Evolutionary conservation across 345 rosid genomes (phyloP).

Genomic region (Pelargonium nanum): DNA sequence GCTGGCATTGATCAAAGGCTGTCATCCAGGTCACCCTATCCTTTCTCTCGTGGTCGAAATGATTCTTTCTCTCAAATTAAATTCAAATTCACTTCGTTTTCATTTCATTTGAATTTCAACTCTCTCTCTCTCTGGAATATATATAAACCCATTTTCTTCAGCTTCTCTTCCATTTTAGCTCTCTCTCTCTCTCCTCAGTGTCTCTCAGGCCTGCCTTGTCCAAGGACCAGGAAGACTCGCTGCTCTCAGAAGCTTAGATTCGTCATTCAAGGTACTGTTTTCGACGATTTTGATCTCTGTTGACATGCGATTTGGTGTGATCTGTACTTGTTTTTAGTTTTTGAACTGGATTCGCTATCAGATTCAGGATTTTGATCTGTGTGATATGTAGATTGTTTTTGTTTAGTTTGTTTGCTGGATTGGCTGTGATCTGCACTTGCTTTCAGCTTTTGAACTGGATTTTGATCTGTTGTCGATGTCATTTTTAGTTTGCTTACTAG

Average conservation of each 20-base stretch:
- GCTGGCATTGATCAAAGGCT: neutral
- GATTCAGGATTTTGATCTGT: neutral
- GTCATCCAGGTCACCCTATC: slow-evolving; percentile 22
- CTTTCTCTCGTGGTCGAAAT: slow-evolving; percentile 26
- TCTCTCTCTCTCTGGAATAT: neutral
- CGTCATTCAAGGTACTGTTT: neutral
- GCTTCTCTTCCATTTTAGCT: neutral
- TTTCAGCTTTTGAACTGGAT: too few species aligned
- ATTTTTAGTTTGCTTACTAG: too few species aligned
- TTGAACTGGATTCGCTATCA: neutral
- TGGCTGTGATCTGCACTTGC: too few species aligned
- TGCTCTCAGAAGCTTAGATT: neutral
- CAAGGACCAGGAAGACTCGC: neutral
- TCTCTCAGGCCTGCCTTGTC: neutral
- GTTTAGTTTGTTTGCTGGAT: neutral
- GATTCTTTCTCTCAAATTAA: slow-evolving; percentile 14
- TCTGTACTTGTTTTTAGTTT: neutral
- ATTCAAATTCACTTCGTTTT: slow-evolving; percentile 1
- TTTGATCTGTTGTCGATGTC: too few species aligned
- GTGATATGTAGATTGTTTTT: neutral
- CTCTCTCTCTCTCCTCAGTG: neutral
- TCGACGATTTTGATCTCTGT: too few species aligned
- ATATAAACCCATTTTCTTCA: neutral
- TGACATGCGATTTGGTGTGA: too few species aligned
- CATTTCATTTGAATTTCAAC: slow-evolving; percentile 20